Evolutionary conservation across 768 basidiomycete species (phyloP).

Genomic region (Phaffia tasmanica): DNA sequence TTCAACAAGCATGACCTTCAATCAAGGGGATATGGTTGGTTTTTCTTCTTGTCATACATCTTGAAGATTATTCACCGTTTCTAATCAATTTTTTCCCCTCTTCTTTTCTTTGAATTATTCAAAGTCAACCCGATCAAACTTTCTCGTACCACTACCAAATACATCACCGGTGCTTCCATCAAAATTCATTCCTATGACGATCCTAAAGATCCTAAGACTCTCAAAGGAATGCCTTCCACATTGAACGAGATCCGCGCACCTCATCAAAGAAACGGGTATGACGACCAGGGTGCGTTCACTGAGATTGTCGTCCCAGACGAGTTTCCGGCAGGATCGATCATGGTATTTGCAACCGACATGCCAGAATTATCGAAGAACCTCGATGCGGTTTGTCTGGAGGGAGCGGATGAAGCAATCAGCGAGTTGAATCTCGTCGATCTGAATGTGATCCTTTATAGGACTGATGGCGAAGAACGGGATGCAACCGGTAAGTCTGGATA

Average conservation of each 20-base stretch:
- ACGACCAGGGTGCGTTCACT: slow-evolving; percentile 56
- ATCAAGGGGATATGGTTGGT: slow-evolving; percentile 67
- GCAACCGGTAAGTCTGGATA: slow-evolving; percentile 46
- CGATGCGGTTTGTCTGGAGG: slow-evolving; percentile 60
- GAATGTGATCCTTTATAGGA: slow-evolving; percentile 72
- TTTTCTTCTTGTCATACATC: slow-evolving; percentile 8
- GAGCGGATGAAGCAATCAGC: slow-evolving; percentile 60
- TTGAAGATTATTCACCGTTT: slow-evolving; percentile 7
- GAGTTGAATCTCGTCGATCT: slow-evolving; percentile 73
- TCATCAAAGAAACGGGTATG: slow-evolving; percentile 51
- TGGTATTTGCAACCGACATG: slow-evolving; percentile 80
- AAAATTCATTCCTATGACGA: slow-evolving; percentile 54
- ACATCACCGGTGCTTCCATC: slow-evolving; percentile 66
- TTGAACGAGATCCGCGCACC: slow-evolving; percentile 56
- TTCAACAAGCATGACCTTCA: slow-evolving; percentile 65
- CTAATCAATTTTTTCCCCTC: not conserved
- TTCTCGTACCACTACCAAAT: slow-evolving; percentile 63
- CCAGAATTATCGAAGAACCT: slow-evolving; percentile 59
- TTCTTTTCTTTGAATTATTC: not conserved
- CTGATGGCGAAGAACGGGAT: slow-evolving; percentile 85
- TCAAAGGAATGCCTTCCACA: slow-evolving; percentile 62
- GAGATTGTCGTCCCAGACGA: slow-evolving; percentile 72
- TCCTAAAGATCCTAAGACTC: slow-evolving; percentile 44
- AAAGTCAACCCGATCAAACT: slow-evolving; percentile 76
- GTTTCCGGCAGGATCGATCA: slow-evolving; percentile 92